Evolutionary conservation across 2,329 filamentous ascomycete species (phyloP).

Genomic region (Ambrosiella beaveri): DNA sequence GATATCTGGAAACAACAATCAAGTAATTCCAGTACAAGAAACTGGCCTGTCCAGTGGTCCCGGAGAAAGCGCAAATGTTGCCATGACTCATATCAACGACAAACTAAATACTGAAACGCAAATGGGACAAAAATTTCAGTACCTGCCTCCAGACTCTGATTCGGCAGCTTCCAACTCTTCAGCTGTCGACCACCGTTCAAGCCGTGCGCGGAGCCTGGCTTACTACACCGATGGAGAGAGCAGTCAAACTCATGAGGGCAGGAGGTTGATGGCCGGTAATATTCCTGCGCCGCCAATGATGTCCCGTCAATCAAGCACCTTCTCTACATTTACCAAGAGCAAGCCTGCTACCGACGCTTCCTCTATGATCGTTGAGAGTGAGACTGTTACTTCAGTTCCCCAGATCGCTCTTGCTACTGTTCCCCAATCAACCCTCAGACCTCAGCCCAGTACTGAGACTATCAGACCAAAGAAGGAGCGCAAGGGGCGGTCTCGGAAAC

Average conservation of each 20-base stretch:
- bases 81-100: conserved; percentile 34
- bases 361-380: conserved; percentile 91
- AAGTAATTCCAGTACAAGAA: conserved; percentile 80
- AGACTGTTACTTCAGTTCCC: conserved; percentile 81
- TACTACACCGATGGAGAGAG: conserved; percentile 41
- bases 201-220: conserved; percentile 3
- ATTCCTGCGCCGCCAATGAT: conserved; percentile 29
- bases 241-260: conserved; percentile 27
- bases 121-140: background rate
- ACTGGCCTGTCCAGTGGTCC: conserved; percentile 63
- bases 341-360: conserved; percentile 64
- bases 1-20: background rate
- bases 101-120: conserved; percentile 21
- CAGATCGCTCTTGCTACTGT: conserved; percentile 58
- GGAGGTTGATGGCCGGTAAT: conserved; percentile 26
- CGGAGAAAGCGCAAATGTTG: conserved; percentile 26
- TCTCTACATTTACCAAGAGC: conserved; percentile 48
- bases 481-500: conserved; percentile 61
- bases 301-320: conserved; percentile 46
- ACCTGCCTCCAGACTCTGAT: conserved; percentile 5
- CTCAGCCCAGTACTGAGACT: conserved; percentile 86
- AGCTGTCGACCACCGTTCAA: conserved; percentile 1
- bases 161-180: background rate
- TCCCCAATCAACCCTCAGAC: conserved; percentile 46
- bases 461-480: conserved; percentile 90